phyloP scores from a whole-genome alignment of 2,329 filamentous ascomycete species.

The Sporothrix variecibatus region DNA sequence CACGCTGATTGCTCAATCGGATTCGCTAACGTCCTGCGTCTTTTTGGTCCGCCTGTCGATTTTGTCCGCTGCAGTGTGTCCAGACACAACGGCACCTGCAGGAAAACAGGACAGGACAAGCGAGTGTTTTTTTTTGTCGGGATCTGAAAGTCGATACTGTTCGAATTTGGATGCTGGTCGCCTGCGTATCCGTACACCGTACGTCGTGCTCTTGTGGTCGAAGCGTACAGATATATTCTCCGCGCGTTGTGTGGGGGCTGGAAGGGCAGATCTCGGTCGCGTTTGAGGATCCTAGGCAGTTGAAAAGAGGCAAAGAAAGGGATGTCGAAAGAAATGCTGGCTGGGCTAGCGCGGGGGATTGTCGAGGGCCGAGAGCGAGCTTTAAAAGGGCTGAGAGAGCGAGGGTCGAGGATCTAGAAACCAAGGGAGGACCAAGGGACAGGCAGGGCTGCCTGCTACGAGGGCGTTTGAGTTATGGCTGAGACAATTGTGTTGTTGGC shows the following conservation, averaged over 20 bases:
- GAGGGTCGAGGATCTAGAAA: background rate
- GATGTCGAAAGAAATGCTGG: slow-evolving; percentile 15
- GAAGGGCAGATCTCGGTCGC: slow-evolving; percentile 14
- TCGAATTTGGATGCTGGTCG: background rate
- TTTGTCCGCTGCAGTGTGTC: slow-evolving; percentile 1
- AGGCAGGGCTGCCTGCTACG: background rate
- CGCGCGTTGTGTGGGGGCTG: background rate
- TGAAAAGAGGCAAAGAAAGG: background rate
- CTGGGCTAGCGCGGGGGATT: background rate
- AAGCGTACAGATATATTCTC: slow-evolving; percentile 2
- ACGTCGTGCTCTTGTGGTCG: background rate
- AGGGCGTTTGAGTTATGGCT: slow-evolving; percentile 10
- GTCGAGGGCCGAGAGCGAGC: background rate
- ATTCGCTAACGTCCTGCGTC: background rate
- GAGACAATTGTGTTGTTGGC: slow-evolving; percentile 16
- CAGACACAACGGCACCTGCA: slow-evolving; percentile 5
- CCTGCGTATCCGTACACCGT: background rate
- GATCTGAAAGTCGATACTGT: background rate
- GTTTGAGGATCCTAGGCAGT: background rate
- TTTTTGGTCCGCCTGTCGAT: background rate
- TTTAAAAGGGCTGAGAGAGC: background rate
- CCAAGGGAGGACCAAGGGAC: background rate
- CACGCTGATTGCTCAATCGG: slow-evolving; percentile 2
- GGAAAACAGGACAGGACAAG: background rate
- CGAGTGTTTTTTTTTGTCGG: background rate